Evolutionary conservation across 2,329 filamentous ascomycete species (phyloP).

Genomic region (Endothia cerciana): DNA sequence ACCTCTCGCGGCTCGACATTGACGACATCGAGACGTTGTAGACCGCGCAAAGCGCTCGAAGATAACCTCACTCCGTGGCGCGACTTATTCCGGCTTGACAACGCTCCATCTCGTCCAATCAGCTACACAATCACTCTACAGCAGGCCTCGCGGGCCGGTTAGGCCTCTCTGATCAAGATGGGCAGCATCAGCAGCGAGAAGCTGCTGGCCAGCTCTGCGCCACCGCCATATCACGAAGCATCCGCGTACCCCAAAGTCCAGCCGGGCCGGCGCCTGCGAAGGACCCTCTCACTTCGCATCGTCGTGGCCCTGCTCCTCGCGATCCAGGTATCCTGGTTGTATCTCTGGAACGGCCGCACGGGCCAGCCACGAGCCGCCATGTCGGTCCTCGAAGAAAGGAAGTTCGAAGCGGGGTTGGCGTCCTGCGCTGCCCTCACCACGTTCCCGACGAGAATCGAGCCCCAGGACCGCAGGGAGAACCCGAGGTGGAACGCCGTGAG

Average conservation of each 20-base stretch:
- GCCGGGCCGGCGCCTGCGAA: conserved; percentile 9
- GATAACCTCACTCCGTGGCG: background rate
- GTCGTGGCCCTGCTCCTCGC: background rate
- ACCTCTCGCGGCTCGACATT: background rate
- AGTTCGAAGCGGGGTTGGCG: conserved; percentile 22
- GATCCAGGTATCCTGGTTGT: conserved; percentile 9
- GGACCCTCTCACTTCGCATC: conserved; percentile 8
- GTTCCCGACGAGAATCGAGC: conserved; percentile 14
- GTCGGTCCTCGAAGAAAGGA: conserved; percentile 18
- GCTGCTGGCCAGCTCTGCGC: conserved; percentile 13
- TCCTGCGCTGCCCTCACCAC: conserved; percentile 19
- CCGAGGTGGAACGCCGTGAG: conserved; percentile 44
- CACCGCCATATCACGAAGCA: conserved; percentile 25
- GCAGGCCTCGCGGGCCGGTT: background rate
- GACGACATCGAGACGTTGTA: background rate
- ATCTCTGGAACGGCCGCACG: conserved; percentile 7
- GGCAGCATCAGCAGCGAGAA: background rate
- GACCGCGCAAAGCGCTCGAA: background rate
- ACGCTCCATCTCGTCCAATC: background rate
- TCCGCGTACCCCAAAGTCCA: conserved; percentile 23
- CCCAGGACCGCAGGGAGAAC: conserved; percentile 35
- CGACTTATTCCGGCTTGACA: background rate
- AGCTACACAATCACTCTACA: background rate
- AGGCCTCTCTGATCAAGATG: background rate
- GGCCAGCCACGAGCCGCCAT: background rate